Conservation (phyloP, 2,329 filamentous ascomycete genomes). For the Dactylellina leptospora region DNA sequence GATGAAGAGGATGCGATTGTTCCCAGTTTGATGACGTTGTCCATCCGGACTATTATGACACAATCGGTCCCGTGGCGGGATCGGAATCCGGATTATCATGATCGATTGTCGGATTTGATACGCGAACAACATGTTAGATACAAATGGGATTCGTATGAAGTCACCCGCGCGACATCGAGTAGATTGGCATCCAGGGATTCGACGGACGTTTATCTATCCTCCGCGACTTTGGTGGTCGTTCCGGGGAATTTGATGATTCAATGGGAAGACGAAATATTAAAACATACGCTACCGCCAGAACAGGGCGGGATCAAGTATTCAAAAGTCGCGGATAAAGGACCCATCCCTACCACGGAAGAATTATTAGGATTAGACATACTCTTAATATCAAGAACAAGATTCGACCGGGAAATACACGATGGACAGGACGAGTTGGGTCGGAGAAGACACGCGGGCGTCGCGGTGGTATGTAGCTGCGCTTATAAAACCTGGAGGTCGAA, state of each 20-base stretch:
- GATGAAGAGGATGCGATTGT: slow-evolving; percentile 59
- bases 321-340: slow-evolving; percentile 9
- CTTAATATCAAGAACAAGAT: slow-evolving; percentile 76
- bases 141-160: slow-evolving; percentile 28
- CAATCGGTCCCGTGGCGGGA: slow-evolving; percentile 74
- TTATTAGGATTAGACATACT: slow-evolving; percentile 77
- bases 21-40: slow-evolving; percentile 77
- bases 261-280: slow-evolving; percentile 81
- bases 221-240: slow-evolving; percentile 78
- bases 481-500: slow-evolving; percentile 63
- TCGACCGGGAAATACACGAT: slow-evolving; percentile 73
- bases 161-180: slow-evolving; percentile 9
- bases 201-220: slow-evolving; percentile 68
- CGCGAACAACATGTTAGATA: slow-evolving; percentile 1
- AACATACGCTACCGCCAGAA: slow-evolving; percentile 69
- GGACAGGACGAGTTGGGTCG: slow-evolving; percentile 64
- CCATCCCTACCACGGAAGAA: slow-evolving; percentile 68
- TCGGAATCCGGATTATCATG: slow-evolving; percentile 24
- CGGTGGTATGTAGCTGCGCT: slow-evolving; percentile 58
- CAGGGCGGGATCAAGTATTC: slow-evolving; percentile 58
- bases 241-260: slow-evolving; percentile 84
- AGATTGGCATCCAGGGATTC: background rate
- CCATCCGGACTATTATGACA: slow-evolving; percentile 73
- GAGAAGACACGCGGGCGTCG: slow-evolving; percentile 54
- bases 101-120: slow-evolving; percentile 7